These are phyloP conservation scores for Mercurialis annua DNA, from an alignment of 345 rosid genomes.

Conservation along the genomic window DNA sequence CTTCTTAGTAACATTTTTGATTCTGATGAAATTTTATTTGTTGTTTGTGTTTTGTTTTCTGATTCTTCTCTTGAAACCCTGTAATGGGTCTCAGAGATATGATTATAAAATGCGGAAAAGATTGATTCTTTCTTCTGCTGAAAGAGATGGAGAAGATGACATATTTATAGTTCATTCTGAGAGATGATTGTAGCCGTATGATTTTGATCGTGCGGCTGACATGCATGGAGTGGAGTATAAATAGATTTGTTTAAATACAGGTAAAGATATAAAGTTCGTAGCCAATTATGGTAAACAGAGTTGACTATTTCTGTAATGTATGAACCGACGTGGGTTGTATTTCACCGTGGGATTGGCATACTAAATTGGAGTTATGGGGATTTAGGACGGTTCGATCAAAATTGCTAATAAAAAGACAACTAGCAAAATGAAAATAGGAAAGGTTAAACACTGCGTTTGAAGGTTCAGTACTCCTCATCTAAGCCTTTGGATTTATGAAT, in stretches of 20 bases:
- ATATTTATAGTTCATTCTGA: neutral
- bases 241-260: too few relatives aligned
- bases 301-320: neutral
- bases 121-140: neutral
- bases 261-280: neutral
- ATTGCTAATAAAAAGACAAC: too few relatives aligned
- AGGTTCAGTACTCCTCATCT: too few relatives aligned
- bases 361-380: neutral
- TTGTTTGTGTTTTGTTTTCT: neutral
- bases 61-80: conserved; percentile 1
- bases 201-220: conserved; percentile 8
- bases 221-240: neutral
- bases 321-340: neutral
- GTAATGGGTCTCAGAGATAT: neutral
- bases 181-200: neutral
- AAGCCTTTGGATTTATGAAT: too few relatives aligned
- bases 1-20: conserved; percentile 41
- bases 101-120: neutral
- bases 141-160: neutral
- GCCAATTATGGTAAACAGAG: neutral
- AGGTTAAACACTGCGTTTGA: too few relatives aligned
- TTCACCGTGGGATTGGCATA: neutral
- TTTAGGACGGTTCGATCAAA: neutral
- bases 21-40: too few relatives aligned
- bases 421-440: too few relatives aligned